Evolutionary conservation across 441 rosid genomes (phyloP).

Genomic region (Syzygium malaccense): DNA sequence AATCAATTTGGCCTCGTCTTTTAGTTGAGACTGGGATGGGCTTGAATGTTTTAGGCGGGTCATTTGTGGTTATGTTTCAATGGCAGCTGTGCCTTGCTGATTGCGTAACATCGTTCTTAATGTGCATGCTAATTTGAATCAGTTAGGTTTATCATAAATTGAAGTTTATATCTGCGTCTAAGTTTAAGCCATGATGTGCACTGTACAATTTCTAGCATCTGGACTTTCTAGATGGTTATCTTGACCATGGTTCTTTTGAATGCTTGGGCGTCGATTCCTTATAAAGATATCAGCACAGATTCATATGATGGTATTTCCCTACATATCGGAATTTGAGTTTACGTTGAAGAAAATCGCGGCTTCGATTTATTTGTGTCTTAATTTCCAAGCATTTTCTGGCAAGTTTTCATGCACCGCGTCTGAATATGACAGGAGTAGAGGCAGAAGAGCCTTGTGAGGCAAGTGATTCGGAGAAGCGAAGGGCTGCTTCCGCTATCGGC

Average conservation of each 20-base stretch:
- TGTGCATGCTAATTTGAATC: not conserved
- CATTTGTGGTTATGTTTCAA: not conserved
- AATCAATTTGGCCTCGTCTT: not conserved
- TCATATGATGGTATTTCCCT: not conserved
- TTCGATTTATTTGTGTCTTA: not conserved
- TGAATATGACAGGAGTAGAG: constrained; percentile 31
- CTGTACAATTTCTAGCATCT: not conserved
- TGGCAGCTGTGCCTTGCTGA: not conserved
- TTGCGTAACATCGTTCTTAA: not conserved
- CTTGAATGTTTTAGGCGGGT: not conserved
- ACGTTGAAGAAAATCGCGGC: not conserved
- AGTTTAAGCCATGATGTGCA: not conserved
- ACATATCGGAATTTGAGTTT: not conserved
- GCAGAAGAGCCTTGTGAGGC: constrained; percentile 66
- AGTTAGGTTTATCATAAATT: not conserved
- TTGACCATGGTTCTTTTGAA: not conserved
- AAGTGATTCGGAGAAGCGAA: constrained; percentile 54
- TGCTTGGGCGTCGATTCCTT: not conserved
- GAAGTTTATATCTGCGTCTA: not conserved
- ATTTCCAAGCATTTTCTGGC: not conserved
- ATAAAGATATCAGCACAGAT: not conserved
- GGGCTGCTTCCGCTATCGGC: constrained; percentile 40
- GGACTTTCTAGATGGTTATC: not conserved
- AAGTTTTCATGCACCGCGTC: not conserved
- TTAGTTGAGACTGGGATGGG: not conserved